phyloP scores from a whole-genome alignment of 163 green algal species.

The Chloromonas sp. region DNA sequence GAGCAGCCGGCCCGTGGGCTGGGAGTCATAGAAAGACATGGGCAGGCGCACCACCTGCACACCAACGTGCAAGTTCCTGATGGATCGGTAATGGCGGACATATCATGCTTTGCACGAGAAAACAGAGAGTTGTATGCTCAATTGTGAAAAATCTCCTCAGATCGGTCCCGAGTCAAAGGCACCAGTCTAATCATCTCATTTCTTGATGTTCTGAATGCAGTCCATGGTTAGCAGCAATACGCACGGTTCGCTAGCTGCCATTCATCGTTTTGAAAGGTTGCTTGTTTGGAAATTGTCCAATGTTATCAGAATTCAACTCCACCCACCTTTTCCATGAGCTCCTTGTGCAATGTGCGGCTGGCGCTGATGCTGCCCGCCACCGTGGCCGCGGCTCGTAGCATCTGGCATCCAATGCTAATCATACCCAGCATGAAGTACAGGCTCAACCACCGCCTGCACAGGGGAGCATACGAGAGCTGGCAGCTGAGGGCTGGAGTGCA shows the following conservation, averaged over 20 bases:
- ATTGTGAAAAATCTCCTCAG: too few relatives aligned
- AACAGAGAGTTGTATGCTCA: too few relatives aligned
- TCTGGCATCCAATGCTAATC: slow-evolving; percentile 45
- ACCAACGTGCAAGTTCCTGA: neutral
- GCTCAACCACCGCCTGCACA: slow-evolving; percentile 23
- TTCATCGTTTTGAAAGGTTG: too few relatives aligned
- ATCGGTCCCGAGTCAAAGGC: too few relatives aligned
- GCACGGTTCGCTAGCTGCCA: too few relatives aligned
- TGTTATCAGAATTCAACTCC: neutral
- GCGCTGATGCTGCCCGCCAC: slow-evolving; percentile 32
- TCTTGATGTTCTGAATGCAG: too few relatives aligned
- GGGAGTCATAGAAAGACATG: slow-evolving; percentile 93
- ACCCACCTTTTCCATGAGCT: slow-evolving; percentile 59
- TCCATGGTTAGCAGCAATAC: too few relatives aligned
- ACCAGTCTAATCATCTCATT: too few relatives aligned
- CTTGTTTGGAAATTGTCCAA: too few relatives aligned
- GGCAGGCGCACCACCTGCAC: slow-evolving; percentile 68
- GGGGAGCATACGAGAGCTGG: too few relatives aligned
- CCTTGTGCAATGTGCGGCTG: slow-evolving; percentile 52
- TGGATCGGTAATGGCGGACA: too few relatives aligned
- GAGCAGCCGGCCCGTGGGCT: slow-evolving; percentile 74
- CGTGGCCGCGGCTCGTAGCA: slow-evolving; percentile 32
- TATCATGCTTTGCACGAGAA: too few relatives aligned
- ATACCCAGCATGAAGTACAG: slow-evolving; percentile 70
- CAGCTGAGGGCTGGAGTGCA: neutral